Evolutionary conservation across 768 basidiomycete species (phyloP).

Genomic region (Boletales sp.): DNA sequence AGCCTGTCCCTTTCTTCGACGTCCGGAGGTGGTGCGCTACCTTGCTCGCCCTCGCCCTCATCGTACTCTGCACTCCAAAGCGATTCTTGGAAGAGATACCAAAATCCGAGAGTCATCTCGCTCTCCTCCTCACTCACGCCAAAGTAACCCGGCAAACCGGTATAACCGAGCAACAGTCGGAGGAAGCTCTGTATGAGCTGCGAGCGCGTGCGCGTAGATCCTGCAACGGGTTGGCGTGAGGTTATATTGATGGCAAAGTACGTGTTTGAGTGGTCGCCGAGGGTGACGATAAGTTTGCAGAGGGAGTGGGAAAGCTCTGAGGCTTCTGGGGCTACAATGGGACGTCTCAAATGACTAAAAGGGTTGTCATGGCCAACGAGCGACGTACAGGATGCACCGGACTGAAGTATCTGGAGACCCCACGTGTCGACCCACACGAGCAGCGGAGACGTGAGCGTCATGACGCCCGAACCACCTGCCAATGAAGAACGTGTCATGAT

Average conservation of each 20-base stretch:
- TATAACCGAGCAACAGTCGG: constrained; percentile 66
- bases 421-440: constrained; percentile 69
- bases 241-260: constrained; percentile 73
- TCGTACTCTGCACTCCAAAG: constrained; percentile 68
- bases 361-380: background rate
- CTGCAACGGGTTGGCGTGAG: constrained; percentile 36
- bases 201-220: constrained; percentile 37
- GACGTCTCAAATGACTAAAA: background rate
- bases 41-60: constrained; percentile 29
- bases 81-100: constrained; percentile 89
- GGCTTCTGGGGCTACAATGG: constrained; percentile 26
- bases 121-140: constrained; percentile 86
- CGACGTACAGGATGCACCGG: constrained; percentile 34
- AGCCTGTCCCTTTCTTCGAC: constrained; percentile 38
- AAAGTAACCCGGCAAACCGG: constrained; percentile 71
- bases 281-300: constrained; percentile 74
- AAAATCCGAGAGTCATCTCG: constrained; percentile 83
- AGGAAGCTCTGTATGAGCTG: constrained; percentile 70
- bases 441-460: constrained; percentile 79
- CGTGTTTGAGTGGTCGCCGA: constrained; percentile 82
- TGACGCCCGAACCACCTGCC: constrained; percentile 62
- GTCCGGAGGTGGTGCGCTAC: constrained; percentile 12
- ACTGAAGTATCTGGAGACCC: constrained; percentile 46
- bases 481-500: constrained; percentile 73
- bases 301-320: constrained; percentile 64